Conservation (phyloP, 2,329 filamentous ascomycete species). For the Cryphonectria parasitica region DNA sequence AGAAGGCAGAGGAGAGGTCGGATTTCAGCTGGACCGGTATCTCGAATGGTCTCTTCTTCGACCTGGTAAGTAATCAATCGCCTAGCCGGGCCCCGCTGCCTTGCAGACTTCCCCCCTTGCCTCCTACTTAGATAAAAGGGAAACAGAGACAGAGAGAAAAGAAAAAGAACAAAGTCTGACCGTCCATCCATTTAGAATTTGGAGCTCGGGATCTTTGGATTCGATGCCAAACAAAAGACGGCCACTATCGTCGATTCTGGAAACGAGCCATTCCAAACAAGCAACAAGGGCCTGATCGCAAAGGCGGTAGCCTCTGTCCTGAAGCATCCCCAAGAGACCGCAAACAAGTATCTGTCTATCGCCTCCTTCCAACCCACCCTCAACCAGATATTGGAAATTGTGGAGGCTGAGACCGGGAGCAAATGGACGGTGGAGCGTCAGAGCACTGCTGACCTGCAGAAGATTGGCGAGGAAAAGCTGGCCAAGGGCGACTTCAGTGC, state of each 20-base stretch:
- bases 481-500: conserved; percentile 44
- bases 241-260: conserved; percentile 62
- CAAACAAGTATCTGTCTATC: conserved; percentile 62
- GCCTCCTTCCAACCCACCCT: conserved; percentile 61
- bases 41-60: conserved; percentile 63
- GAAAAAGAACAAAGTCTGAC: too few relatives aligned
- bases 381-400: conserved; percentile 56
- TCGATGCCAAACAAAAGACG: conserved; percentile 52
- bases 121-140: not conserved
- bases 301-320: conserved; percentile 56
- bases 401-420: conserved; percentile 56
- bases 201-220: conserved; percentile 52
- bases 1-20: conserved; percentile 47
- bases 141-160: conserved; percentile 39
- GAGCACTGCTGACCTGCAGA: conserved; percentile 41
- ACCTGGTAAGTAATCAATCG: conserved; percentile 50
- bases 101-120: not conserved
- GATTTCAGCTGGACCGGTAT: conserved; percentile 63
- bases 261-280: conserved; percentile 53
- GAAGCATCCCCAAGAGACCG: conserved; percentile 52
- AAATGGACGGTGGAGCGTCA: conserved; percentile 53
- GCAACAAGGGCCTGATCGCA: conserved; percentile 55
- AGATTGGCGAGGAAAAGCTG: conserved; percentile 47
- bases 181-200: conserved; percentile 40
- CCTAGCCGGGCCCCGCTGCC: not conserved